Evolutionary conservation across 768 basidiomycete genomes (phyloP).

Genomic region (Russula earlei): DNA sequence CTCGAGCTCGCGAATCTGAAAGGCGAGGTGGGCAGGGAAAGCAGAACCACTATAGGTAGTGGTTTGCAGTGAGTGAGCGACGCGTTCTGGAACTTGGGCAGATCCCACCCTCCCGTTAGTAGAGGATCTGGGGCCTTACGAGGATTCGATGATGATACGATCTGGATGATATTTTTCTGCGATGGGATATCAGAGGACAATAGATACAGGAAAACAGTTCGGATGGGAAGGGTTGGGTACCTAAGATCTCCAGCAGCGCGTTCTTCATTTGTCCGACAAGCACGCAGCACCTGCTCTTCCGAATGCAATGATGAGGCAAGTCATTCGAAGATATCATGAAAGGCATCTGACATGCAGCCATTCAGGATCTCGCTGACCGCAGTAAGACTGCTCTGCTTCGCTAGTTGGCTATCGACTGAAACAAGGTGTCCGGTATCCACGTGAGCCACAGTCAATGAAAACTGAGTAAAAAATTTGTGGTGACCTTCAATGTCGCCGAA

Average conservation of each 20-base stretch:
- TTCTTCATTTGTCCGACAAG: constrained; percentile 92
- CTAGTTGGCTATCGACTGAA: constrained; percentile 87
- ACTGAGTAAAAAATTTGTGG: not conserved
- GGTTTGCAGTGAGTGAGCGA: not conserved
- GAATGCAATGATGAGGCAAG: not conserved
- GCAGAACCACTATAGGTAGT: constrained; percentile 67
- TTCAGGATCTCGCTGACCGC: constrained; percentile 92
- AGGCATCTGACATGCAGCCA: constrained; percentile 76
- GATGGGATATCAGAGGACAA: not conserved
- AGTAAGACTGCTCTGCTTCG: constrained; percentile 70
- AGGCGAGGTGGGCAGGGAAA: constrained; percentile 90
- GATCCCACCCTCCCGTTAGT: not conserved
- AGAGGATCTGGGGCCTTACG: constrained; percentile 39
- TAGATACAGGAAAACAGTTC: not conserved
- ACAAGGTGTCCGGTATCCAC: no score
- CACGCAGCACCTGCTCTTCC: constrained; percentile 67
- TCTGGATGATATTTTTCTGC: constrained; percentile 78
- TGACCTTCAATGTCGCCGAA: constrained; percentile 88
- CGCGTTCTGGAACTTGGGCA: not conserved
- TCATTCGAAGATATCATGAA: not conserved
- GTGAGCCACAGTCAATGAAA: no score
- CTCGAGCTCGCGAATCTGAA: constrained; percentile 88
- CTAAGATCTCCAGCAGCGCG: constrained; percentile 81
- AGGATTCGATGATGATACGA: constrained; percentile 91
- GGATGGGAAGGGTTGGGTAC: constrained; percentile 35